These are phyloP conservation scores for Cupressus sempervirens DNA, from an alignment of 75 land plant species.

Conservation along the genomic window DNA sequence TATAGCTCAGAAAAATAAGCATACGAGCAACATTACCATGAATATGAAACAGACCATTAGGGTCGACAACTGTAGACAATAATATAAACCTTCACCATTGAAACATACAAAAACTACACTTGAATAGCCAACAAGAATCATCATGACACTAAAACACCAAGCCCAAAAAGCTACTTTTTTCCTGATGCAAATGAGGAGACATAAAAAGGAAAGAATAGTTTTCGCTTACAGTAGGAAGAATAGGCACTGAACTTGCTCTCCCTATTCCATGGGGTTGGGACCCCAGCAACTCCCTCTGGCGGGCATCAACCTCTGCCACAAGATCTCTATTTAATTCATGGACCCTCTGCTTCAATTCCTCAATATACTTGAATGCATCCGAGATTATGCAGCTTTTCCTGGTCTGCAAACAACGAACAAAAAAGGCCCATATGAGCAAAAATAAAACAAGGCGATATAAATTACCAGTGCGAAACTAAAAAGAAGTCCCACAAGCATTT, in stretches of 20 bases:
- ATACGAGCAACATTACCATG: no score
- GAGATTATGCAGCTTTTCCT: constrained; percentile 28
- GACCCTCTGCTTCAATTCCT: constrained; percentile 39
- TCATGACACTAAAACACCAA: background rate
- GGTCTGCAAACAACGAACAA: constrained; percentile 9
- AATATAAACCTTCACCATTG: no score
- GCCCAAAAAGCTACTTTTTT: background rate
- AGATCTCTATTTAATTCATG: constrained; percentile 21
- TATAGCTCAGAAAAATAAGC: no score
- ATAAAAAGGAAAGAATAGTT: background rate
- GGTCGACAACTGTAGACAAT: no score
- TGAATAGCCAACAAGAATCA: background rate
- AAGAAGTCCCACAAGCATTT: no score
- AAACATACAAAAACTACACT: no score
- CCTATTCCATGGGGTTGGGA: background rate
- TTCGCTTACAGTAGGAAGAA: background rate
- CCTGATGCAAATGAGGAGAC: background rate
- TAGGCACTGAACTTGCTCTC: background rate
- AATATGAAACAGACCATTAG: no score
- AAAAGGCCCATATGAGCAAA: background rate
- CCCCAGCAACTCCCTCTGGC: background rate
- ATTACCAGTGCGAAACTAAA: background rate
- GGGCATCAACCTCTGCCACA: background rate
- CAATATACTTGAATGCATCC: constrained; percentile 43
- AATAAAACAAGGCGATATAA: background rate